These are phyloP conservation scores for Zygosaccharomyces lentus DNA, from an alignment of 805 yeast species.

Conservation along the genomic window DNA sequence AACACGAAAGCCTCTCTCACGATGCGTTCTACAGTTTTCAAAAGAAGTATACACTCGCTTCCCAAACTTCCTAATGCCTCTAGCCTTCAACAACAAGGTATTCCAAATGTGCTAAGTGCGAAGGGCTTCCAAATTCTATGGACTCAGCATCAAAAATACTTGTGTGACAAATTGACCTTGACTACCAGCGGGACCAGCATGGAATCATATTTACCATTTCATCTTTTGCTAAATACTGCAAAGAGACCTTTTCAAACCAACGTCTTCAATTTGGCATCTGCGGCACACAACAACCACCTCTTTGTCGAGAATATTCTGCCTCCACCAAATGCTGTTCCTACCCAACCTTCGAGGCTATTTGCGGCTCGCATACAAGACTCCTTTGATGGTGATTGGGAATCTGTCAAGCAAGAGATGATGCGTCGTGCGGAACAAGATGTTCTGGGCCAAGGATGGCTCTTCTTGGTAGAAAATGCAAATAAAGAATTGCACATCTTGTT, in stretches of 20 bases:
- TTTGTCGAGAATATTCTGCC: slow-evolving; percentile 58
- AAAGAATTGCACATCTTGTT: slow-evolving; percentile 52
- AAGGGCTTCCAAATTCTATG: slow-evolving; percentile 71
- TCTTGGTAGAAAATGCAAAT: slow-evolving; percentile 59
- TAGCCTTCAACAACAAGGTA: slow-evolving; percentile 22
- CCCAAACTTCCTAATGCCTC: slow-evolving; percentile 27
- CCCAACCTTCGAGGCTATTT: slow-evolving; percentile 38
- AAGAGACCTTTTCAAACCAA: slow-evolving; percentile 60
- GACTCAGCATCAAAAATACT: slow-evolving; percentile 70
- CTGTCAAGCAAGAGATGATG: slow-evolving; percentile 48
- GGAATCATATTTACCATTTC: slow-evolving; percentile 73
- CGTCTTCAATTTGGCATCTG: slow-evolving; percentile 82
- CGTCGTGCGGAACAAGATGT: slow-evolving; percentile 44
- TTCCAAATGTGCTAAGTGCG: slow-evolving; percentile 30
- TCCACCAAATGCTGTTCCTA: slow-evolving; percentile 8
- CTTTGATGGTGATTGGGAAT: slow-evolving; percentile 39
- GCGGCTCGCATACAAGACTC: slow-evolving; percentile 35
- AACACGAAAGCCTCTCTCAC: slow-evolving; percentile 6
- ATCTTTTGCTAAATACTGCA: slow-evolving; percentile 62
- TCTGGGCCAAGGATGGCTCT: slow-evolving; percentile 70
- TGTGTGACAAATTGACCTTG: slow-evolving; percentile 56
- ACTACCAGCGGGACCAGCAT: slow-evolving; percentile 73
- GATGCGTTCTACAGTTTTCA: slow-evolving; percentile 21
- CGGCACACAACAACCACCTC: slow-evolving; percentile 87
- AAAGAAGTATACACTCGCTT: slow-evolving; percentile 32